Conservation (phyloP, 2,329 filamentous ascomycete genomes). For the Sclerotinia minor region DNA sequence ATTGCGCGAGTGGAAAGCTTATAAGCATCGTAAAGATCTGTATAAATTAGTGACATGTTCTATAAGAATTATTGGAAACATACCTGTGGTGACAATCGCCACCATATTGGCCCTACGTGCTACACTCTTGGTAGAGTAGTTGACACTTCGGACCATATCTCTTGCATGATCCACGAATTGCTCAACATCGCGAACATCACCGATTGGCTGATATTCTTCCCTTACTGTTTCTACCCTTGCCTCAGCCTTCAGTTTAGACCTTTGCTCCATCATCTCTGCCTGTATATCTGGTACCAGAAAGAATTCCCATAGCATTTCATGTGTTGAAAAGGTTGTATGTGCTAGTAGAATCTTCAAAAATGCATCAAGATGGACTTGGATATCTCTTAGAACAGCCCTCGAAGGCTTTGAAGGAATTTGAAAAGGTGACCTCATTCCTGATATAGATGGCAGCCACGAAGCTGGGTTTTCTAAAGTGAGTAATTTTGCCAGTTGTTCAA, state of each 20-base stretch:
- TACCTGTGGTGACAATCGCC: constrained; percentile 63
- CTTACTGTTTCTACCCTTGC: constrained; percentile 78
- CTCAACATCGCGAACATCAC: constrained; percentile 84
- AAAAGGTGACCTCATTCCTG: constrained; percentile 80
- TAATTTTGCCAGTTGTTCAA: constrained; percentile 84
- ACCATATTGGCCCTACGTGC: constrained; percentile 76
- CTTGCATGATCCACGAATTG: constrained; percentile 88
- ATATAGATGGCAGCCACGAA: constrained; percentile 85
- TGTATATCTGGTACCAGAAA: constrained; percentile 95
- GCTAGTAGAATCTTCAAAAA: constrained; percentile 84
- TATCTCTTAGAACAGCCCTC: constrained; percentile 79
- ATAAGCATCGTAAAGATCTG: constrained; percentile 69
- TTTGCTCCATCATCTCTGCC: constrained; percentile 82
- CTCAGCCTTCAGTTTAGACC: constrained; percentile 83
- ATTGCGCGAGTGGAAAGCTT: constrained; percentile 55
- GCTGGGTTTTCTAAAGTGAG: constrained; percentile 88
- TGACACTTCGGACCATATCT: constrained; percentile 83
- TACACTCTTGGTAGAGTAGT: constrained; percentile 78
- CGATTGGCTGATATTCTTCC: constrained; percentile 84
- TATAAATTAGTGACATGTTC: constrained; percentile 38
- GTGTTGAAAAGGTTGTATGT: constrained; percentile 90
- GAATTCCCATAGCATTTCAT: constrained; percentile 99
- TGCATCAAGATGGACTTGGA: constrained; percentile 81
- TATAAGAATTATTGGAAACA: constrained; percentile 31
- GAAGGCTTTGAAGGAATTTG: constrained; percentile 92